Conservation (phyloP, 2,329 filamentous ascomycete genomes). For the Exophiala viscosa region DNA sequence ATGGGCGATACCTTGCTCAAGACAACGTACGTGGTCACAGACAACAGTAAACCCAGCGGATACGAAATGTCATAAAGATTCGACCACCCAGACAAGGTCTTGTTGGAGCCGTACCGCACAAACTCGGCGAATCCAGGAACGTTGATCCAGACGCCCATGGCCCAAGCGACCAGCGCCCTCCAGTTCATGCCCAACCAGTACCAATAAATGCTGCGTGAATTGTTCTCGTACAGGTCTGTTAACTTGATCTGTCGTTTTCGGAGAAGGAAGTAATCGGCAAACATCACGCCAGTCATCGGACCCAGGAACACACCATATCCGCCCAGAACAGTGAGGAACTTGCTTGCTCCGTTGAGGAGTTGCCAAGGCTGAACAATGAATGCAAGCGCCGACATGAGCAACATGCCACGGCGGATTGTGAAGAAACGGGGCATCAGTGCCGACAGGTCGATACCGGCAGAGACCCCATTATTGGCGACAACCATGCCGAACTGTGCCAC, state of each 20-base stretch:
- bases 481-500: constrained; percentile 47
- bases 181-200: constrained; percentile 41
- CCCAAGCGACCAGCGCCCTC: constrained; percentile 39
- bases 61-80: constrained; percentile 15
- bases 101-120: constrained; percentile 17
- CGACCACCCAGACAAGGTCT: constrained; percentile 10
- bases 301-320: constrained; percentile 62
- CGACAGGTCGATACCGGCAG: constrained; percentile 53
- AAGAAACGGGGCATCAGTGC: constrained; percentile 53
- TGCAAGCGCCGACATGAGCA: constrained; percentile 52
- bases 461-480: constrained; percentile 51
- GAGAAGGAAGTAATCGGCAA: constrained; percentile 46
- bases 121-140: constrained; percentile 30
- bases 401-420: constrained; percentile 54
- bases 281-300: constrained; percentile 48
- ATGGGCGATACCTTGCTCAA: constrained; percentile 30
- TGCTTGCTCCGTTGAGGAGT: constrained; percentile 56
- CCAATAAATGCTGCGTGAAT: constrained; percentile 36
- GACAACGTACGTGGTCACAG: constrained; percentile 5
- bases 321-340: constrained; percentile 62
- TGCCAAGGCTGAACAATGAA: constrained; percentile 61
- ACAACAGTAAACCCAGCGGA: constrained; percentile 8
- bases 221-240: constrained; percentile 38
- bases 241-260: constrained; percentile 37
- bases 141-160: constrained; percentile 31